Percentiles rank a stretch among this genome's conserved stretches.
Conservation (phyloP, 31 red algal species). For the Odonthalia washingtoniensis region DNA sequence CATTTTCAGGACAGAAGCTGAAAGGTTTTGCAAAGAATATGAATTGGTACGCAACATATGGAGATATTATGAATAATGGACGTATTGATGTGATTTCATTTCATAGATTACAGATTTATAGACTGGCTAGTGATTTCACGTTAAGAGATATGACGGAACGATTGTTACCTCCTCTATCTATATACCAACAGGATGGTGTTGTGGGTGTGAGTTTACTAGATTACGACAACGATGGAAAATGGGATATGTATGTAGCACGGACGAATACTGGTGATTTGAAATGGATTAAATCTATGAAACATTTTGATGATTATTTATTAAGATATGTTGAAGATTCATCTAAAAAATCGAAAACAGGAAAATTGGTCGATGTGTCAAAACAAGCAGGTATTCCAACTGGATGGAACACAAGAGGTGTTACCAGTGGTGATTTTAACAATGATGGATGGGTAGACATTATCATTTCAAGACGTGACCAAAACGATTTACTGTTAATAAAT, state of each 20-base stretch:
- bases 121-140: neutral
- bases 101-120: neutral
- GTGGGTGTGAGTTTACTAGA: conserved; percentile 29
- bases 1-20: neutral
- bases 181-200: neutral
- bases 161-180: neutral
- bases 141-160: neutral
- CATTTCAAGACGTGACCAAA: neutral
- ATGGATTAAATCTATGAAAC: neutral
- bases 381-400: conserved; percentile 12
- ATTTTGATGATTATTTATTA: conserved; percentile 37
- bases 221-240: conserved; percentile 44
- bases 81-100: conserved; percentile 30
- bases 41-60: neutral
- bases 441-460: conserved; percentile 41
- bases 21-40: neutral
- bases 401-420: neutral
- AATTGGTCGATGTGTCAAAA: neutral
- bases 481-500: conserved; percentile 29
- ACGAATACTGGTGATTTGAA: neutral
- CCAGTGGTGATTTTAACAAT: conserved; percentile 33
- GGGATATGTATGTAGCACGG: conserved; percentile 36
- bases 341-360: conserved; percentile 5
- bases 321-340: no score
- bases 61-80: conserved; percentile 14